Evolutionary conservation across 2,329 filamentous ascomycete genomes (phyloP), one percentile per base, ranked within the genome.

Genomic region (Penicillium sp.): DNA sequence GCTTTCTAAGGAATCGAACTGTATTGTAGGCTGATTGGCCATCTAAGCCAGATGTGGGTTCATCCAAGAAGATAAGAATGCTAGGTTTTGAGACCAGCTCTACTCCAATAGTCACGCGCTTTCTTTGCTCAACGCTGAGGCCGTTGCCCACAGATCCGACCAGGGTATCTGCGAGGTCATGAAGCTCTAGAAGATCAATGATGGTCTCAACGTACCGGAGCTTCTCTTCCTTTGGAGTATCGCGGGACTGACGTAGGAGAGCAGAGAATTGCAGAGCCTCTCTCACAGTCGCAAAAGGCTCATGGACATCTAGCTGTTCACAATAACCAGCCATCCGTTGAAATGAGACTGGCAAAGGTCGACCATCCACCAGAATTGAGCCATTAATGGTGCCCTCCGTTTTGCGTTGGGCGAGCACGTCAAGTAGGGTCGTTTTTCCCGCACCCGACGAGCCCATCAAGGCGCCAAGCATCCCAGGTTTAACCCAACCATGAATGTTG

Each of bases 361-460:
- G 79, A 0, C 87, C 87, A 61, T 90, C 86, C 2, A 90, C 86
- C 31, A 88, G 75, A 76, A 90, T 86, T 22, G 86, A 82, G 3
- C 88, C 88, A 5, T 76, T 72, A 7, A 88, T 81, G 10, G 86
- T 80, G 52, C 87, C 86, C 29, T 80, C 79, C 3, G 78, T 86
- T 68, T 91, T 87, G 1, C 90, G 83, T 63, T 91, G 89, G 0
- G 89, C 86, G 3, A 89, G 75, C 0, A 88, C 90, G 70, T 93
- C 90, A 6, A 95, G 77, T 0, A 95, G 78, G 0, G 90, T 93
- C 0, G 75, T 77, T 73, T 95, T 95, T 3, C 90, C 90, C 4
- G 90, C 90, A 27, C 89, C 89, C 1, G 85, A 90, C 1, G 88
- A 88, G 24, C 91, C 90, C 80, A 93, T 90, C 1, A 95, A 78